Evolutionary conservation across 129 eudicot genomes (phyloP).

Genomic region (Escallonia herrerae): DNA sequence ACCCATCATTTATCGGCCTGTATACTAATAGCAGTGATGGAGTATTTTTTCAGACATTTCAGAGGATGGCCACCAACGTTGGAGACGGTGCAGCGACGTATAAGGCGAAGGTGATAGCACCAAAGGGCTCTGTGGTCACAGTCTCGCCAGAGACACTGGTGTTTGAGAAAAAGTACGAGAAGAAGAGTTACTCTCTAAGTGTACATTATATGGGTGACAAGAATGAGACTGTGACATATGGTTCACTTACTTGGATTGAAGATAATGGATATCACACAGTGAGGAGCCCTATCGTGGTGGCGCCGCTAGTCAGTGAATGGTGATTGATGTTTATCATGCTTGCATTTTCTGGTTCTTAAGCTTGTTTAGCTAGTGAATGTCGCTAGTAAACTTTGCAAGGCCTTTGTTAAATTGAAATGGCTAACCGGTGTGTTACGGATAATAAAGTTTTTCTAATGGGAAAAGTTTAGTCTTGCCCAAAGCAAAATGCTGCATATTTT

Average conservation of each 20-base stretch:
- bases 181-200: conserved; percentile 14
- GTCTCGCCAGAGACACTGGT: conserved; percentile 22
- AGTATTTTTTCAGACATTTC: conserved; percentile 6
- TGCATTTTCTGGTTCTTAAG: too few species aligned
- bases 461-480: too few species aligned
- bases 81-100: conserved; percentile 16
- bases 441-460: too few species aligned
- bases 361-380: too few species aligned
- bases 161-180: conserved; percentile 17
- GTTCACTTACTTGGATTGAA: conserved; percentile 28
- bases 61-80: conserved; percentile 20
- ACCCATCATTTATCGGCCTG: conserved; percentile 24
- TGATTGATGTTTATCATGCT: neutral
- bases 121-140: conserved; percentile 13
- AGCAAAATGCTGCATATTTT: too few species aligned
- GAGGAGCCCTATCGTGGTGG: conserved; percentile 32
- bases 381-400: too few species aligned
- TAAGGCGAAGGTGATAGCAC: conserved; percentile 14
- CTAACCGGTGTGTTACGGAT: too few species aligned
- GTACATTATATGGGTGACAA: conserved; percentile 4
- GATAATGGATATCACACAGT: conserved; percentile 16
- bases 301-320: conserved; percentile 5
- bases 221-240: conserved; percentile 8
- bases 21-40: conserved; percentile 9
- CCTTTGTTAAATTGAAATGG: neutral